phyloP scores from a whole-genome alignment of 2,329 filamentous ascomycete genomes.

The Neonectria neomacrospora region DNA sequence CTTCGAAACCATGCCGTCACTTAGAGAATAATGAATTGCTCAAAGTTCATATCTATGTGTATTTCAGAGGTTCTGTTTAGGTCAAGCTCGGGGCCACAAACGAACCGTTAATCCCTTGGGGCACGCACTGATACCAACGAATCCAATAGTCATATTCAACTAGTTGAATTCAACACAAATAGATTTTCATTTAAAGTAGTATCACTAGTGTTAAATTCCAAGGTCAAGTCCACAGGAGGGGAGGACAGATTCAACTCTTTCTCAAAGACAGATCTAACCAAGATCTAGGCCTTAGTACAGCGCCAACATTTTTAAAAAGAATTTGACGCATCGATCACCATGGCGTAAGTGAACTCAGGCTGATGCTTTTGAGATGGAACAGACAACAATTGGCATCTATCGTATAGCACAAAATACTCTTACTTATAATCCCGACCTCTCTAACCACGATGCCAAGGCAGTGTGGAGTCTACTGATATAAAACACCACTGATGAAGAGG shows the following conservation, averaged over 20 bases:
- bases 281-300: slow-evolving; percentile 8
- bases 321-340: slow-evolving; percentile 33
- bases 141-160: slow-evolving; percentile 57
- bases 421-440: slow-evolving; percentile 31
- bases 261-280: slow-evolving; percentile 19
- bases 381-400: background rate
- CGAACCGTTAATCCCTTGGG: slow-evolving; percentile 59
- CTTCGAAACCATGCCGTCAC: slow-evolving; percentile 65
- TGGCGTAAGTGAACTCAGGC: slow-evolving; percentile 20
- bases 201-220: slow-evolving; percentile 29
- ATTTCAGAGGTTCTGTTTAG: slow-evolving; percentile 66
- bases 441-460: slow-evolving; percentile 30
- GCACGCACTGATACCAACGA: slow-evolving; percentile 61
- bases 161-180: slow-evolving; percentile 57
- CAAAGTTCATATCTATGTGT: slow-evolving; percentile 63
- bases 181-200: slow-evolving; percentile 59
- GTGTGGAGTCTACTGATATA: slow-evolving; percentile 67
- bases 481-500: slow-evolving; percentile 66
- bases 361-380: background rate
- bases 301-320: slow-evolving; percentile 33
- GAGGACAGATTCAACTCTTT: slow-evolving; percentile 35
- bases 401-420: slow-evolving; percentile 25
- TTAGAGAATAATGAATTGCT: slow-evolving; percentile 65
- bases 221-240: slow-evolving; percentile 22
- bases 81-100: slow-evolving; percentile 63